Conservation (phyloP, 805 yeast species). For the Brettanomyces custersianus region DNA sequence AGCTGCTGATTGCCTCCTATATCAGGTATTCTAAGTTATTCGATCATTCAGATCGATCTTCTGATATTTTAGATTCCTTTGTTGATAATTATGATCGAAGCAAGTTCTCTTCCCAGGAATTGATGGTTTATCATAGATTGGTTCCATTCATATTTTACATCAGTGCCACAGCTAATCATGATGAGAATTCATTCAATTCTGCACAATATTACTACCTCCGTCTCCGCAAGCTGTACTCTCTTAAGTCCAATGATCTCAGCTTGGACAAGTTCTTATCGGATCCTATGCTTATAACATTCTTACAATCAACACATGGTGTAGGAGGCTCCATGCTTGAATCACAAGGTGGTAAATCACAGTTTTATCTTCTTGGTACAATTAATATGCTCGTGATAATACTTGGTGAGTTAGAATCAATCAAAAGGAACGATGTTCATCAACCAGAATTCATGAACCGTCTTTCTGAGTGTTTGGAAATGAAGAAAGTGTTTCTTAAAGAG, state of each 20-base stretch:
- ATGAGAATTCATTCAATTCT: constrained; percentile 25
- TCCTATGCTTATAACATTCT: constrained; percentile 12
- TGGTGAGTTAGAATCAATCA: constrained; percentile 11
- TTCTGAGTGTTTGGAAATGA: constrained; percentile 12
- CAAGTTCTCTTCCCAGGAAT: constrained; percentile 30
- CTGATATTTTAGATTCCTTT: too few relatives aligned
- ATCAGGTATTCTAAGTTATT: too few relatives aligned
- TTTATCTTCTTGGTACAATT: constrained; percentile 16
- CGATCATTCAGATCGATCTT: too few relatives aligned
- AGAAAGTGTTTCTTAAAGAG: constrained; percentile 12
- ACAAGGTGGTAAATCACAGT: constrained; percentile 14
- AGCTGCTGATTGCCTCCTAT: constrained; percentile 27
- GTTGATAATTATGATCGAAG: constrained; percentile 29
- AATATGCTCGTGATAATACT: constrained; percentile 17
- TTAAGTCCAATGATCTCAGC: constrained; percentile 12
- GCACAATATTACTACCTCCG: constrained; percentile 33
- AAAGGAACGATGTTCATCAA: constrained; percentile 11
- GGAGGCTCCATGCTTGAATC: constrained; percentile 16
- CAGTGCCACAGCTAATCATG: constrained; percentile 32
- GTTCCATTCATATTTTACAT: constrained; percentile 31
- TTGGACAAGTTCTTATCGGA: constrained; percentile 17
- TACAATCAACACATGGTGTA: constrained; percentile 16
- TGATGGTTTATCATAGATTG: constrained; percentile 27
- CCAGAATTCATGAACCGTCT: constrained; percentile 17
- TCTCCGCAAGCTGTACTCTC: constrained; percentile 21